These are phyloP conservation scores for Lepidopterella palustris DNA, from an alignment of 495 filamentous ascomycete species.

Conservation along the genomic window DNA sequence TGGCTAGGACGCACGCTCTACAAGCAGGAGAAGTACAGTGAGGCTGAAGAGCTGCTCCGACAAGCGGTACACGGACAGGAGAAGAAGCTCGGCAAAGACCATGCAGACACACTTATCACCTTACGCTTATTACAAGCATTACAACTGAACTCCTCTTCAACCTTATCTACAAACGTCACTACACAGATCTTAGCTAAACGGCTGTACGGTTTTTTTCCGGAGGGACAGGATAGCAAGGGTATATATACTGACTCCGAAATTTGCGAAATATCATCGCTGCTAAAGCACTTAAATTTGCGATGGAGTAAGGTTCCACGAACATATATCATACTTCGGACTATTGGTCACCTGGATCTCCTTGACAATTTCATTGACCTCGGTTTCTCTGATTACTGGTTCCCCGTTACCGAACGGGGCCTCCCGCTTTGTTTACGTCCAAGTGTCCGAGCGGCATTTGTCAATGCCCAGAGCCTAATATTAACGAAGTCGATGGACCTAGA, in stretches of 20 bases:
- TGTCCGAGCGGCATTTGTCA: background rate
- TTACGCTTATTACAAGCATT: background rate
- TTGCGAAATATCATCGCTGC: conserved; percentile 1
- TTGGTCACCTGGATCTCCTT: conserved; percentile 4
- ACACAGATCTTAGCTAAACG: background rate
- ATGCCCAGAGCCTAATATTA: conserved; percentile 13
- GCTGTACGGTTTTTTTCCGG: background rate
- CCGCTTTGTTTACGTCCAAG: background rate
- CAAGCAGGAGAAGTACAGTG: conserved; percentile 1
- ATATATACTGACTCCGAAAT: conserved; percentile 13
- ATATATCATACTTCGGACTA: conserved; percentile 14
- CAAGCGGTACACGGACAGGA: conserved; percentile 1
- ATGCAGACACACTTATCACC: background rate
- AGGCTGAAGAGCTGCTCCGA: conserved; percentile 8
- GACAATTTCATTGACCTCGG: conserved; percentile 8
- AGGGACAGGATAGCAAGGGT: background rate
- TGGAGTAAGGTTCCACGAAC: conserved; percentile 14
- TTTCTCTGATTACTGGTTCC: conserved; percentile 15
- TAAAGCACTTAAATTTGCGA: background rate
- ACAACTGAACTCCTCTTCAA: background rate
- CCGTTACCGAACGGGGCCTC: conserved; percentile 1
- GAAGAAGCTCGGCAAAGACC: background rate
- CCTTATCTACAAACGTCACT: background rate
- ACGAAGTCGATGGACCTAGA: conserved; percentile 24
- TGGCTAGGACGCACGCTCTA: conserved; percentile 1